Percentiles rank a stretch among this genome's conserved stretches.
These are phyloP conservation scores for Floccularia luteovirens DNA, from an alignment of 768 basidiomycete genomes.

Conservation along the genomic window DNA sequence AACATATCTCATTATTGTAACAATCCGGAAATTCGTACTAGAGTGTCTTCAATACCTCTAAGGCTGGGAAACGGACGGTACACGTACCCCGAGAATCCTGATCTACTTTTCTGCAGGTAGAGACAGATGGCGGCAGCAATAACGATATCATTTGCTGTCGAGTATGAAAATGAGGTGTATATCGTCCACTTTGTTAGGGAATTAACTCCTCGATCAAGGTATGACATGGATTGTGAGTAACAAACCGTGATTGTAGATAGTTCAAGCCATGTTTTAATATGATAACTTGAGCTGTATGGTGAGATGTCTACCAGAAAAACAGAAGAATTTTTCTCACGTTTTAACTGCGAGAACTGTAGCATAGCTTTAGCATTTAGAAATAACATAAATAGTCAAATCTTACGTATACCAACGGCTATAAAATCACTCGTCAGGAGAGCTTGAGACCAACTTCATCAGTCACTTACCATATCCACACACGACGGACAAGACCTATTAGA, in stretches of 20 bases:
- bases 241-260: too few species aligned
- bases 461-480: constrained; percentile 14
- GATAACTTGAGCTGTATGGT: too few species aligned
- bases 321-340: constrained; percentile 8
- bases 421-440: background rate
- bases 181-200: constrained; percentile 15
- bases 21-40: constrained; percentile 1
- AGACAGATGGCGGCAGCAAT: constrained; percentile 17
- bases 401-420: constrained; percentile 14
- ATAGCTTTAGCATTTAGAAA: background rate
- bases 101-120: constrained; percentile 14
- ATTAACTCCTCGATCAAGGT: too few species aligned
- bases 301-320: too few species aligned
- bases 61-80: background rate
- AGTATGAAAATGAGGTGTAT: constrained; percentile 13
- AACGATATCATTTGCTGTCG: constrained; percentile 14
- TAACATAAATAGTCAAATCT: background rate
- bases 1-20: constrained; percentile 2
- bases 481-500: constrained; percentile 7
- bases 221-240: too few species aligned
- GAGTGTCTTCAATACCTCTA: too few species aligned
- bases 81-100: constrained; percentile 10
- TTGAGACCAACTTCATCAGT: background rate
- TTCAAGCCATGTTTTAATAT: too few species aligned
- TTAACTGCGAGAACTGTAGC: constrained; percentile 11